Percentiles rank a stretch among this genome's conserved stretches.
These are phyloP conservation scores for Coix lacrymajobi DNA, from an alignment of 176 grass and related monocot species.

Conservation along the genomic window DNA sequence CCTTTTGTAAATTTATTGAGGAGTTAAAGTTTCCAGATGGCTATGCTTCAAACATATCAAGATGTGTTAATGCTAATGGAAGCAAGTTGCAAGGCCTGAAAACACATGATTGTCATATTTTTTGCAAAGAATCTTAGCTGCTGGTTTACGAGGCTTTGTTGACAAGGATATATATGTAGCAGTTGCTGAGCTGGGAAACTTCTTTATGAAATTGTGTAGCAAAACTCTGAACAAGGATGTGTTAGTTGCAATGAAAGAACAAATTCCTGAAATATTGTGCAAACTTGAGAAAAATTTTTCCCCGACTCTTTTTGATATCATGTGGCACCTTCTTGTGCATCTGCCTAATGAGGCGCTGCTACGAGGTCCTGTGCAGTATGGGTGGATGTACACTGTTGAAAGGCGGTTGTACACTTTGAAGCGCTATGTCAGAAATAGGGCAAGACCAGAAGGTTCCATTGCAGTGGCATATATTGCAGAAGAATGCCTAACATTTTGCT, in stretches of 20 bases:
- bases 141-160: neutral
- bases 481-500: conserved; percentile 7
- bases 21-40: neutral
- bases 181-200: neutral
- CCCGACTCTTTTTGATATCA: conserved; percentile 1
- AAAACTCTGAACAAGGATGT: conserved; percentile 8
- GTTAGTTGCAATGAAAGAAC: neutral
- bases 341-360: neutral
- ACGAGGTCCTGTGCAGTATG: neutral
- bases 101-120: conserved; percentile 20
- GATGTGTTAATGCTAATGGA: neutral
- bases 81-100: neutral
- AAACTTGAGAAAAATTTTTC: conserved; percentile 24
- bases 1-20: neutral
- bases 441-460: neutral
- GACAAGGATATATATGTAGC: neutral
- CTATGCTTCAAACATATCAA: neutral
- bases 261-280: conserved; percentile 12
- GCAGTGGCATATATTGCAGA: conserved; percentile 6
- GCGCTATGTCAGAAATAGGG: neutral
- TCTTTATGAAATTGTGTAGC: neutral
- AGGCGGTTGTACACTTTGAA: neutral
- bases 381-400: neutral
- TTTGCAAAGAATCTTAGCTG: neutral
- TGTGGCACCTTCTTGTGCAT: neutral